A percentile compares a stretch with the other conserved stretches of the same genome.
Conservation (phyloP, 202 grass and related monocot species). For the Bolboschoenoplectus hybrid region DNA sequence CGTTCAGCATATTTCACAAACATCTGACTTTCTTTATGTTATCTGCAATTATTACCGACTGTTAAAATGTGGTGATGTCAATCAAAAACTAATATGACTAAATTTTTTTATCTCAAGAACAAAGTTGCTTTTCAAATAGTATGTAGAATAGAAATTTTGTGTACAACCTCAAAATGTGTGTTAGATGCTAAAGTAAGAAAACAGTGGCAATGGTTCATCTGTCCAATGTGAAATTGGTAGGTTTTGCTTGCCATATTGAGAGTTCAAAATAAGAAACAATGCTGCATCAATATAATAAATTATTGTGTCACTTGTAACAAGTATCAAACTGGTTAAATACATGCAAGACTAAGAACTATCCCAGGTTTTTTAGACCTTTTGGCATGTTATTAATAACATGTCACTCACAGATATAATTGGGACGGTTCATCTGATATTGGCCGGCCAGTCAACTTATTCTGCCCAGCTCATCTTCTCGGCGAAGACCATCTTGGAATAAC, state of each 20-base stretch:
- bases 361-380: neutral
- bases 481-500: constrained; percentile 67
- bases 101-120: neutral
- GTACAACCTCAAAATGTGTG: neutral
- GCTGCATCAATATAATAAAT: neutral
- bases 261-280: neutral
- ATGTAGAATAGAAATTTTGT: neutral
- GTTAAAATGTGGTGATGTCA: neutral
- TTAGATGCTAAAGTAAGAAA: neutral
- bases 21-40: neutral
- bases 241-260: neutral
- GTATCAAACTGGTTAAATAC: constrained; percentile 11
- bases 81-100: neutral
- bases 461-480: constrained; percentile 69
- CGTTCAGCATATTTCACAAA: neutral
- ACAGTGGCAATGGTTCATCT: neutral
- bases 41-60: neutral
- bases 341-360: neutral
- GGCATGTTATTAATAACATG: neutral
- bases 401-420: constrained; percentile 48
- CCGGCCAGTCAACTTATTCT: constrained; percentile 59
- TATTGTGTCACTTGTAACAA: neutral
- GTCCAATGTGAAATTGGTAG: neutral
- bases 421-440: constrained; percentile 59
- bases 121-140: neutral